Evolutionary conservation across 805 yeast species (phyloP), one percentile per base, ranked within the genome.

Genomic region (Metschnikowia cerradonensis): DNA sequence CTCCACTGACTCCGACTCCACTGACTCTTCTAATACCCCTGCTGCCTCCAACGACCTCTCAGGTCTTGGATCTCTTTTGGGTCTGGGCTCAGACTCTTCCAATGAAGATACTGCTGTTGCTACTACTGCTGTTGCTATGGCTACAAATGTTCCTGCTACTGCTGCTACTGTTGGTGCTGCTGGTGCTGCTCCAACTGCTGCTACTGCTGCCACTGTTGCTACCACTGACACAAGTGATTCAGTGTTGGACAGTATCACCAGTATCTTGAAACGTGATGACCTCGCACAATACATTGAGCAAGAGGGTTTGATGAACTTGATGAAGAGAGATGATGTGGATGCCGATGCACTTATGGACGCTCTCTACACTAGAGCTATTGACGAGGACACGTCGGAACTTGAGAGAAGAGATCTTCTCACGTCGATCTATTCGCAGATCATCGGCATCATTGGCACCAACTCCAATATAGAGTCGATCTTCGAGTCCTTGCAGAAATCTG

Each of bases 401-500:
- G 49, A 54, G 11, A 58, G 50, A 36, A 40, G 60, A 15, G 58
- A 49, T 40, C 41, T 46, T 5, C 34, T 58, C 33, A 42, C 45
- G 14, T 11, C 39, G 5, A 31, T 53, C 36, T 53, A 56, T 51
- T 26, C 41, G 33, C 53, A 51, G 33, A 52, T 62, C 33, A 55
- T 62, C 31, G 44, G 51, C 15, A 51, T 62, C 35, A 51, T 62
- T n/a, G 60, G 57, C 20, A 48, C 60, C 11, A 53, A 56, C 47
- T 50, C 53, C 47, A 56, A 55, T 38, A 45, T 58, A 20, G 62
- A 57, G 42, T 54, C 54, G 31, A 54, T 62, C 17, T 54, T 56
- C 46, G 61, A 54, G 44, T 60, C 64, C 4, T 56, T 62, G 52
- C 46, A 50, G 14, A 60, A 60, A 52, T 60, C 64, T 8, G 65